These are phyloP conservation scores for Microbotryomycetes sp. DNA, from an alignment of 1,284 basidiomycete genomes.

Conservation along the genomic window DNA sequence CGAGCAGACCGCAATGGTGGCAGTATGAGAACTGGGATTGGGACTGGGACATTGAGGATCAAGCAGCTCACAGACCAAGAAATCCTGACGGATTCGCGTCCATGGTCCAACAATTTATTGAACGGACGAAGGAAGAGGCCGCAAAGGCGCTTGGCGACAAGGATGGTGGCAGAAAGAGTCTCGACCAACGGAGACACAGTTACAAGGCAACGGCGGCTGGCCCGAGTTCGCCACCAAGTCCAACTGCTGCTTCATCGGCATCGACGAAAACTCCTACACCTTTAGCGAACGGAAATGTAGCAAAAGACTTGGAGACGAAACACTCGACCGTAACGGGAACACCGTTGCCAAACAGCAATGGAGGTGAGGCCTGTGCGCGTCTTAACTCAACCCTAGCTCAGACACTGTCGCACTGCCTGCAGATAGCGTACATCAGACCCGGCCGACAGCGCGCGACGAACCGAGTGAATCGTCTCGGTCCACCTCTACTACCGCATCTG, in stretches of 20 bases:
- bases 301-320: too few species aligned
- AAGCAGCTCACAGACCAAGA: background rate
- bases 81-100: slow-evolving; percentile 17
- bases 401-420: too few species aligned
- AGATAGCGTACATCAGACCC: too few species aligned
- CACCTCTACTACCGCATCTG: background rate
- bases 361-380: too few species aligned
- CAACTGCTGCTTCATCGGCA: background rate
- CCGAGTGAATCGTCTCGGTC: background rate
- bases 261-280: too few species aligned
- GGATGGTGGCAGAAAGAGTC: background rate
- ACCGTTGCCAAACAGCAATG: too few species aligned
- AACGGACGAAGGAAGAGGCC: slow-evolving; percentile 27
- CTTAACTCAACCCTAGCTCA: too few species aligned
- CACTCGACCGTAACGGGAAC: too few species aligned
- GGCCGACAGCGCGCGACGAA: too few species aligned
- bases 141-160: background rate
- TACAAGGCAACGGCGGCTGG: too few species aligned
- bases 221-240: background rate
- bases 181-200: too few species aligned
- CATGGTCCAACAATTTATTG: slow-evolving; percentile 23
- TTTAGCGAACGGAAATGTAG: too few species aligned
- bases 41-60: background rate
- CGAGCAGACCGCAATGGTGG: slow-evolving; percentile 21
- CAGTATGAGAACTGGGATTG: slow-evolving; percentile 4